A percentile compares a stretch with the other conserved stretches of the same genome.
phyloP scores from a whole-genome alignment of 768 basidiomycete species.

The Panaeolus cyanescens region DNA sequence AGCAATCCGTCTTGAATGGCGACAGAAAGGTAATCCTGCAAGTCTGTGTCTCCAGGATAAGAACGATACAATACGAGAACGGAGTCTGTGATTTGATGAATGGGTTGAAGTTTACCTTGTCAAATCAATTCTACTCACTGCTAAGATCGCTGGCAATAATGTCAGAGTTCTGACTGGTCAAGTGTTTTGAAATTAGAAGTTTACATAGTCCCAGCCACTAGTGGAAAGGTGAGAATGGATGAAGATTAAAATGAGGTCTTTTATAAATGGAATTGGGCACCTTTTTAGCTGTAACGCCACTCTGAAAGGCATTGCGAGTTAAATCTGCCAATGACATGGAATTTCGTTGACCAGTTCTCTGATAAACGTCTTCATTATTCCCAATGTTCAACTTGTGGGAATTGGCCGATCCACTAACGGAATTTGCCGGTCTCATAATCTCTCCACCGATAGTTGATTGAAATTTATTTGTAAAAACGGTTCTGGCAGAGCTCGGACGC shows the following conservation, averaged over 20 bases:
- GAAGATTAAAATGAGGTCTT: background rate
- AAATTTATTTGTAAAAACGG: too few relatives aligned
- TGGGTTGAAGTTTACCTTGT: background rate
- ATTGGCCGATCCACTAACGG: too few relatives aligned
- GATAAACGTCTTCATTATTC: too few relatives aligned
- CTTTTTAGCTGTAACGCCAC: conserved; percentile 64
- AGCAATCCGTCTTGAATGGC: conserved; percentile 60
- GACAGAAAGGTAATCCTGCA: conserved; percentile 65
- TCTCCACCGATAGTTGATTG: too few relatives aligned
- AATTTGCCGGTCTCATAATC: too few relatives aligned
- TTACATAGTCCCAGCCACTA: conserved; percentile 74
- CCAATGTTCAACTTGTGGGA: too few relatives aligned
- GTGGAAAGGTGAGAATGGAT: background rate
- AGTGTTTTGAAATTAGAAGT: conserved; percentile 56
- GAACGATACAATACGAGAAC: conserved; percentile 65
- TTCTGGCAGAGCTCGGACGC: too few relatives aligned
- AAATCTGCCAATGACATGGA: conserved; percentile 71
- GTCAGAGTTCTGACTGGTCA: conserved; percentile 37
- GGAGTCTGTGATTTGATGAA: conserved; percentile 49
- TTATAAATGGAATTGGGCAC: conserved; percentile 29
- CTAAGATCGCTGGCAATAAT: conserved; percentile 58
- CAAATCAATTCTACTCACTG: conserved; percentile 43
- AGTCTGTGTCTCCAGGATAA: conserved; percentile 68
- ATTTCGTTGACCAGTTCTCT: background rate
- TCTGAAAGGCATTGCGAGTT: conserved; percentile 74